Base-by-base conservation (phyloP, 495 filamentous ascomycete genomes). In the Hyphodiscus hymeniophilus region DNA sequence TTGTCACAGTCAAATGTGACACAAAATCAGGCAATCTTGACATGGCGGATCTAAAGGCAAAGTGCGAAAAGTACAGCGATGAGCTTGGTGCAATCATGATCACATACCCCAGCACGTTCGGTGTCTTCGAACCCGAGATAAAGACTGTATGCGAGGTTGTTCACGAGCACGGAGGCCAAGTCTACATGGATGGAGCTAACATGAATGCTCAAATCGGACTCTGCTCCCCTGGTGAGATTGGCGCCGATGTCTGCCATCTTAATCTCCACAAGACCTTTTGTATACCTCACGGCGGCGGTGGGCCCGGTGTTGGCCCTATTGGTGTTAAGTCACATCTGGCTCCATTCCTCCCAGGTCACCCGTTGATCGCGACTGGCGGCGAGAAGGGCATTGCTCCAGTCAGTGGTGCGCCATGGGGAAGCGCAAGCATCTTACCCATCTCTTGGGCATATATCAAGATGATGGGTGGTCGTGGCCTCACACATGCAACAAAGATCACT, bases 241-340 rank as follows among this genome's bases (percentile, higher is more conserved):
- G 92, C 32, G 92, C 92, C 10, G 92, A 98, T 60, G 94, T 97
- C 21, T 98, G 92, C 76, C 92, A 98, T 70, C 69, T 98, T 46
- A 98, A 98, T 64, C 73, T 98, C 13, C 92, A 98, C 76, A 98
- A 98, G 71, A 98, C 92, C 1, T 98, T 98, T 75, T 98, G 92
- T 68, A 98, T 98, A 57, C 92, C 92, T 17, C 92, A 98, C 64
- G 92, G 92, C 42, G 92, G 92, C 49, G 92, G 92, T 49, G 92
- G 92, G 18, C 92, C 92, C 5, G 92, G 92, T 51, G 89, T 97
- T 35, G 92, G 92, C 1, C 92, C 92, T 43, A 95, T 98, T 49
- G 90, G 91, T 58, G 92, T 97, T 33, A 90, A 87, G 56, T 66
- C 76, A 39, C 89, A 94, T 59, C 78, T 98, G 38, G 68, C 75